Percentiles rank a stretch among this genome's conserved stretches.
Evolutionary conservation across 1,284 basidiomycete genomes (phyloP).

Genomic region (Meira nashicola): DNA sequence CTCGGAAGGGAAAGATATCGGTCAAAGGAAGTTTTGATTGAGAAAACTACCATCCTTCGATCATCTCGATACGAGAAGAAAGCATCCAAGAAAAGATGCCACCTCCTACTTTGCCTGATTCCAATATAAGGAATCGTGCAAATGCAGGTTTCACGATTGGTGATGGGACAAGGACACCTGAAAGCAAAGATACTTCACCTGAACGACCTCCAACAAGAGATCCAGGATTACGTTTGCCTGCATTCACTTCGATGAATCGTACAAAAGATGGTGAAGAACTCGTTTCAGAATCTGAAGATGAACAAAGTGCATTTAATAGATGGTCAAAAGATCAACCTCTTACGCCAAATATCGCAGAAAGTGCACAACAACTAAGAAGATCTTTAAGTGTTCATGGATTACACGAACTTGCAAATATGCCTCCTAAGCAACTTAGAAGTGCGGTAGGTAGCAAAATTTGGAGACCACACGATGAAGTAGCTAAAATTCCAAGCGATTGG

Average conservation of each 20-base stretch:
- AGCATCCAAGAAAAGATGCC: too few relatives aligned
- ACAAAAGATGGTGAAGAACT: conserved; percentile 16
- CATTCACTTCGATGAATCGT: conserved; percentile 6
- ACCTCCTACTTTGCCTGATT: too few relatives aligned
- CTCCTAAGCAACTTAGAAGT: conserved; percentile 35
- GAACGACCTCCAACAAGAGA: neutral
- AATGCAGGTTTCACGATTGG: neutral
- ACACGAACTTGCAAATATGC: conserved; percentile 42
- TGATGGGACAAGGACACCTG: neutral
- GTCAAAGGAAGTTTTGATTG: too few relatives aligned
- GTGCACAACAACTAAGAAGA: conserved; percentile 42
- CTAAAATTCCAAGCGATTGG: conserved; percentile 44
- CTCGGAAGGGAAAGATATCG: too few relatives aligned
- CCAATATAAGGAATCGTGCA: neutral
- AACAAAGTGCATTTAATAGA: conserved; percentile 20
- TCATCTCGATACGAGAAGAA: too few relatives aligned
- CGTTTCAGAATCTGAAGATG: conserved; percentile 26
- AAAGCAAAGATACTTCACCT: neutral
- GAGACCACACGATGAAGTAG: conserved; percentile 47
- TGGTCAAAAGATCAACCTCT: conserved; percentile 13
- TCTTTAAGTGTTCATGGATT: conserved; percentile 39
- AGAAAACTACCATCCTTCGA: too few relatives aligned
- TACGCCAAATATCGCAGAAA: conserved; percentile 48
- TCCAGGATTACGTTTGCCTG: conserved; percentile 6
- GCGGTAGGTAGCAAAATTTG: conserved; percentile 46